A percentile compares a stretch with the other conserved stretches of the same genome.
Conservation (phyloP, 495 filamentous ascomycete genomes). For the Copromyces sp. region DNA sequence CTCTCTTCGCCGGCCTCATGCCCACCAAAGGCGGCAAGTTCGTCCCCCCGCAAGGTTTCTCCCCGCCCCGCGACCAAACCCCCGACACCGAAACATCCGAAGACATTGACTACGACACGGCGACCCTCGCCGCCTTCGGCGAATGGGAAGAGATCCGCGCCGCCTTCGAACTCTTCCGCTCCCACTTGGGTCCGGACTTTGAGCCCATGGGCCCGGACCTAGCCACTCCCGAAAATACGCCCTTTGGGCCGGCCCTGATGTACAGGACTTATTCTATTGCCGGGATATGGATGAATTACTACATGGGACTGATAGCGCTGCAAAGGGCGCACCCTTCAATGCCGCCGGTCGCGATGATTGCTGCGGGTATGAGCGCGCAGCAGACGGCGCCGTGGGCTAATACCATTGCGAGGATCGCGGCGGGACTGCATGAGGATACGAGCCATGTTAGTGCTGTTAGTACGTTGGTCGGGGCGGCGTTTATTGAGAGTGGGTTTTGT, state of each 20-base stretch:
- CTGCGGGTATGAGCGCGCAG: conserved; percentile 59
- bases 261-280: conserved; percentile 82
- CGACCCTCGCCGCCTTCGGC: conserved; percentile 55
- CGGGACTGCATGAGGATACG: conserved; percentile 62
- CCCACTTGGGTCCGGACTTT: conserved; percentile 64
- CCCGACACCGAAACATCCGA: conserved; percentile 24
- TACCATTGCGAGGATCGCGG: conserved; percentile 69
- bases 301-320: conserved; percentile 69
- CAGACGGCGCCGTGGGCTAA: conserved; percentile 61
- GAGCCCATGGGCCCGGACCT: conserved; percentile 66
- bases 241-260: conserved; percentile 74
- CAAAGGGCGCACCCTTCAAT: conserved; percentile 74
- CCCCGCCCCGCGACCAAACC: conserved; percentile 27
- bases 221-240: conserved; percentile 44
- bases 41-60: conserved; percentile 49
- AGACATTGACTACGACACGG: conserved; percentile 44
- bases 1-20: conserved; percentile 53
- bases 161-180: conserved; percentile 57
- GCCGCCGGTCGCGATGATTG: conserved; percentile 84
- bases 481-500: conserved; percentile 69
- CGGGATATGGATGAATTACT: conserved; percentile 74
- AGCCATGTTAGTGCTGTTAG: conserved; percentile 51
- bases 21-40: conserved; percentile 39
- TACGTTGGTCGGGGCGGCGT: conserved; percentile 67
- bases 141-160: conserved; percentile 71